Base-by-base conservation (phyloP, 176 grass and related monocot species). In the Ensete glaucum region DNA sequence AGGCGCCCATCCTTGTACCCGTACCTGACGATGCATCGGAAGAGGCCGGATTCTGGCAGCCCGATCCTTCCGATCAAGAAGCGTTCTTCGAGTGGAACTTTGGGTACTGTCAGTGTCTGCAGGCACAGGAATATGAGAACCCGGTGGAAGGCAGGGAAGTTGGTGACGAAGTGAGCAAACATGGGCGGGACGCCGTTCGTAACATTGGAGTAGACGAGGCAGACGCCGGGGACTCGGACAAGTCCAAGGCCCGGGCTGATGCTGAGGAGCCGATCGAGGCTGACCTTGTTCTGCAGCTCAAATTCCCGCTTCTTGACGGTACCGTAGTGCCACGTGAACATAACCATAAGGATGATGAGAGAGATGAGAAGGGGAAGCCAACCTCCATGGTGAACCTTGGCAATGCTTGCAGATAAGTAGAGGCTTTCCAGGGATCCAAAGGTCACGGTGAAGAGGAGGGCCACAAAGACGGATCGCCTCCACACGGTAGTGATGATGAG, bases 81-180 rank as follows among this genome's bases (percentile, higher is more conserved):
- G 14, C 78, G 70, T 23, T 96, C 81, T 11, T 80, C 79, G 2
- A 75, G 71, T 16, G 79, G 43, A 51, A 96, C 87, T 71, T 88
- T 88, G 50, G 93, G 93, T 74, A 96, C 89, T 52, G 88, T 72
- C 12, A 92, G 85, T 50, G 87, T 96, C 75, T 92, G 83, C 54
- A 92, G 78, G 5, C 78, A 92, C 1, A 96, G 87, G 70, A 92
- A 96, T 65, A 96, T 80, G 70, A 90, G 81, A 25, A 92, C 84
- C 2, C 93, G 83, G 74, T 96, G 93, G 82, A 96, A 90, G 19
- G 89, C 93, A 53, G 89, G 93, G 74, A 96, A 96, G 80, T 96
- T 90, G 64, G 93, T 96, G 17, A 96, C 87, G 74, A 96, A 96
- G 84, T 92, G 93, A 19, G 93, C 93, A 75, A 96, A 96, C 85